Base-by-base conservation (phyloP, 1,284 basidiomycete genomes). In the Hymenochaete sp. region DNA sequence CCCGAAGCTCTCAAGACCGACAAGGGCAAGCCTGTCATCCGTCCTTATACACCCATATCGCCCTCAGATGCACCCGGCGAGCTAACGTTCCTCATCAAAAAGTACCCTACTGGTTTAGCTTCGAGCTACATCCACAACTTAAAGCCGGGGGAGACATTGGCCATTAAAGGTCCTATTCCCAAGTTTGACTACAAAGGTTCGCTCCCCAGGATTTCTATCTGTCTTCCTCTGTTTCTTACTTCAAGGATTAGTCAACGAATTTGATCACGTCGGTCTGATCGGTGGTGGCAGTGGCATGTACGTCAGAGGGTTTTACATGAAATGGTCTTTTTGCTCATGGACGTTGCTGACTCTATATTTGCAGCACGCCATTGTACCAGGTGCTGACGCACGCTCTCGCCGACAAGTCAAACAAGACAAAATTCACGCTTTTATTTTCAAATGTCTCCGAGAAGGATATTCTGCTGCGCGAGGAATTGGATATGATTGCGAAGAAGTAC, bases 391-490 rank as follows among this genome's bases (percentile, higher is more conserved):
- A 92, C 62, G 82, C 87, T 3, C 75, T 93, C 45, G 54, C 70
- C 1, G 79, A 86, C 55, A 69, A 74, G 22, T 56, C 64, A 39
- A 97, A 98, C 78, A 93, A 85, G 70, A 98, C 96, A 53, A 92
- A 93, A 62, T 95, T 90, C 66, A 96, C 86, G 41, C 72, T 98
- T 47, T 67, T 98, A 57, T 98, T 88, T 67, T 82, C 87, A 36
- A 98, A 98, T 67, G 75, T 90, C 43, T 76, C 84, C n/a, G 87
- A 93, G 61, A 71, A 77, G 52, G 95, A 98, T 62, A 95, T 98
- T 55, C 79, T 96, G 39, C 72, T 96, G 49, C 78, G 79, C 35
- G 79, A 90, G 56, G 77, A 92, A 57, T 78, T 93, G 57, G 89
- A 93, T 55, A 66, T 64, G 7, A 71, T 90, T 53, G 77, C 81